phyloP scores from a whole-genome alignment of 225 moss, liverwort and hornwort species.

The Ulota crispa region DNA sequence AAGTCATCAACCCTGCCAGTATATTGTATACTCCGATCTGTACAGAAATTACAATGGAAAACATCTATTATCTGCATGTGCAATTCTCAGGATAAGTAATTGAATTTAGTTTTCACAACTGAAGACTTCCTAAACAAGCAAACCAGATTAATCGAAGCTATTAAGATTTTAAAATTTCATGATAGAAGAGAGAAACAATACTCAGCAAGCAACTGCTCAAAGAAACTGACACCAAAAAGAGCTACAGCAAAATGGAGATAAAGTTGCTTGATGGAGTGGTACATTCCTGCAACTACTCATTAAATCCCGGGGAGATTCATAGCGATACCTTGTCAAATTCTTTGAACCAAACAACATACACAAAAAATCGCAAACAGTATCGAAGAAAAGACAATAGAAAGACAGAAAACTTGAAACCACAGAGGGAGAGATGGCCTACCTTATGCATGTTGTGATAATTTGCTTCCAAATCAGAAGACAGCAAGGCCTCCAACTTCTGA shows the following conservation, averaged over 20 bases:
- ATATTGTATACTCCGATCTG: not conserved
- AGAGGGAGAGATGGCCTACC: slow-evolving; percentile 36
- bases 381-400: not conserved
- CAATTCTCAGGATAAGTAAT: not conserved
- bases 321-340: not conserved
- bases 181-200: not conserved
- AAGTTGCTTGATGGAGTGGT: not conserved
- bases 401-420: not conserved
- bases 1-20: not conserved
- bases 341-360: not conserved
- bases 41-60: not conserved
- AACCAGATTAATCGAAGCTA: not conserved
- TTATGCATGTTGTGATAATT: slow-evolving; percentile 96
- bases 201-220: slow-evolving; percentile 5
- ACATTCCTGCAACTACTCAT: not conserved
- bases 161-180: not conserved
- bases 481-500: slow-evolving; percentile 56
- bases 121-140: not conserved
- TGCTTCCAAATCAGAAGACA: slow-evolving; percentile 65
- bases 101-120: no score
- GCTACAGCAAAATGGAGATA: not conserved
- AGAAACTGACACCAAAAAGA: not conserved
- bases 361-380: not conserved
- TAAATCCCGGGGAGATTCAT: not conserved
- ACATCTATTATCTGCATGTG: not conserved